Evolutionary conservation across 441 rosid species (phyloP).

Genomic region (Rhodomyrtus psidioides): DNA sequence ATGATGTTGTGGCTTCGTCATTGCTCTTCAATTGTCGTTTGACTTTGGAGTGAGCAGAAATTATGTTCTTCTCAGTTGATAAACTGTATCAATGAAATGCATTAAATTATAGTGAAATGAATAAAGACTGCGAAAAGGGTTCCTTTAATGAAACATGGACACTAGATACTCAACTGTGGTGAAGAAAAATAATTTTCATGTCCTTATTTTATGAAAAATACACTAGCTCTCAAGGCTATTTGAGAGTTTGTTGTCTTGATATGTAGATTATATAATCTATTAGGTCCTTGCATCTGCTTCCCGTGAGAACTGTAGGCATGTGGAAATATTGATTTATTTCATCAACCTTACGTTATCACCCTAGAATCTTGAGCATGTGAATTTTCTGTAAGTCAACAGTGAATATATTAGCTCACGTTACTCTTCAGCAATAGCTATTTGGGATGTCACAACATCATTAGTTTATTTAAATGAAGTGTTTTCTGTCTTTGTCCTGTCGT

Average conservation of each 20-base stretch:
- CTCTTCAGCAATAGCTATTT: neutral
- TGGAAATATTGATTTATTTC: neutral
- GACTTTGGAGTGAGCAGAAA: neutral
- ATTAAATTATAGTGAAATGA: neutral
- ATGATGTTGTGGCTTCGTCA: neutral
- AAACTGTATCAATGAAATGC: neutral
- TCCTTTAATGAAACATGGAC: neutral
- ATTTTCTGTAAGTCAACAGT: neutral
- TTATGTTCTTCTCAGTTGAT: neutral
- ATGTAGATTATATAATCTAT: neutral
- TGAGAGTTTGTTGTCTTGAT: neutral
- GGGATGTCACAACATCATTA: neutral
- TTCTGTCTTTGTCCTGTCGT: slow-evolving; percentile 1
- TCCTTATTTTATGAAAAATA: neutral
- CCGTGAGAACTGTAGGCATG: neutral
- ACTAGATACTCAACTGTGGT: neutral
- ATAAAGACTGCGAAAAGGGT: neutral
- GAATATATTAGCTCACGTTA: neutral
- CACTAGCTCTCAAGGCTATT: neutral
- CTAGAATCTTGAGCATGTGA: neutral
- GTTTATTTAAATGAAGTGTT: neutral
- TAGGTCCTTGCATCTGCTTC: neutral
- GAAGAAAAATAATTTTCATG: neutral
- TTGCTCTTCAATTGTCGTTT: neutral
- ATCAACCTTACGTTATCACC: neutral